Evolutionary conservation across 129 eudicot genomes (phyloP).

Genomic region (Tagetes patula): DNA sequence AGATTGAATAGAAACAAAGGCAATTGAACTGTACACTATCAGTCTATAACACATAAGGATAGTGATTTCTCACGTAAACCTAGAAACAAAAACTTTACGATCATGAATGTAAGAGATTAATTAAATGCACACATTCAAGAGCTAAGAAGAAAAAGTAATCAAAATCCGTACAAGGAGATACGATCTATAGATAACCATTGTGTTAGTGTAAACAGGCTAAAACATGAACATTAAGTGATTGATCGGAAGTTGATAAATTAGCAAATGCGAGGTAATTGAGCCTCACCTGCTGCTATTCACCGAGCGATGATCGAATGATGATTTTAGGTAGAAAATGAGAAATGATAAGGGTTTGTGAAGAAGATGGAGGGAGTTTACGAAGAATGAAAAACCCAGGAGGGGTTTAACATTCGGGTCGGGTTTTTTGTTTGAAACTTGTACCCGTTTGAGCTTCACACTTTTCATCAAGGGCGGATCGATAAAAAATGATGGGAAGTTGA

Average conservation of each 20-base stretch:
- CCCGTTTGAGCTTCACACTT: too few relatives aligned
- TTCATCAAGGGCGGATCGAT: too few relatives aligned
- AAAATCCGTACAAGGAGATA: not conserved
- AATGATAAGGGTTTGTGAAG: conserved; percentile 27
- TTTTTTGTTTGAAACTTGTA: too few relatives aligned
- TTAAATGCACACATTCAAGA: not conserved
- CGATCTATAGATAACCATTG: not conserved
- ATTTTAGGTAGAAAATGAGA: not conserved
- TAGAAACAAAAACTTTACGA: not conserved
- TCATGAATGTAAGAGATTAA: not conserved
- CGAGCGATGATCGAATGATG: conserved; percentile 8
- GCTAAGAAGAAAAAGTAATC: not conserved
- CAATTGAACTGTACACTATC: not conserved
- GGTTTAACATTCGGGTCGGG: not conserved
- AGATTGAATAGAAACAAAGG: too few relatives aligned
- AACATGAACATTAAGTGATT: not conserved
- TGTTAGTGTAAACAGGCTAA: not conserved
- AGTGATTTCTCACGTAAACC: not conserved
- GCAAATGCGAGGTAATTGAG: conserved; percentile 20
- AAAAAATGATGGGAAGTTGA: too few relatives aligned
- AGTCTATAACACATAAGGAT: not conserved
- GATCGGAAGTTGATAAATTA: conserved; percentile 13
- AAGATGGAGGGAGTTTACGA: conserved; percentile 11
- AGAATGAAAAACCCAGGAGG: conserved; percentile 14
- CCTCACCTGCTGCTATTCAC: conserved; percentile 22